These are phyloP conservation scores for Chamaecrista fasciculata DNA, from an alignment of 306 rosid species.

Conservation along the genomic window DNA sequence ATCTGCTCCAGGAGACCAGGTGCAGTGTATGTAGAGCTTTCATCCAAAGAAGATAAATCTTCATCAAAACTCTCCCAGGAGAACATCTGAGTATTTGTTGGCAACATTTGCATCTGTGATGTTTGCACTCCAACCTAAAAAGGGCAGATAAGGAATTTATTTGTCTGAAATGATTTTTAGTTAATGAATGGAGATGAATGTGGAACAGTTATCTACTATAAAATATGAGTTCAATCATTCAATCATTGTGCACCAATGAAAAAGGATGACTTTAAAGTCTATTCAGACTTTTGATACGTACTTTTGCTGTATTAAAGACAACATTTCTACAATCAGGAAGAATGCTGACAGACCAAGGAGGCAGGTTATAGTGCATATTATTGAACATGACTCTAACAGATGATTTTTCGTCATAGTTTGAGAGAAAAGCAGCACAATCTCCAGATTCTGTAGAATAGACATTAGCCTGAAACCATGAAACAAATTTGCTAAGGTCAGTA, in stretches of 20 bases:
- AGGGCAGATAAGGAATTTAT: constrained; percentile 21
- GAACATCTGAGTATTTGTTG: constrained; percentile 59
- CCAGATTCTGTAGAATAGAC: constrained; percentile 83
- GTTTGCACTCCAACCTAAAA: constrained; percentile 97
- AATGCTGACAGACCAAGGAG: constrained; percentile 98
- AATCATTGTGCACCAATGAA: constrained; percentile 20
- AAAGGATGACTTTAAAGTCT: constrained; percentile 8
- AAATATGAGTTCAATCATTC: constrained; percentile 16
- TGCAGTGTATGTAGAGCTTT: constrained; percentile 60
- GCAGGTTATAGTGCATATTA: constrained; percentile 92
- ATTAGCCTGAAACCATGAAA: constrained; percentile 58
- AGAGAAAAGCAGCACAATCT: constrained; percentile 86
- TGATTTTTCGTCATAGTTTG: constrained; percentile 72
- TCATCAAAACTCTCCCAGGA: constrained; percentile 93
- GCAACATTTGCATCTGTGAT: constrained; percentile 90
- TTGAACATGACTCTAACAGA: constrained; percentile 89
- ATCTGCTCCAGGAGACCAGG: constrained; percentile 95
- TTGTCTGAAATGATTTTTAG: constrained; percentile 16
- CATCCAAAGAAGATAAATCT: constrained; percentile 71
- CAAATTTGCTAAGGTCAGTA: constrained; percentile 29
- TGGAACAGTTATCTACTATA: constrained; percentile 16
- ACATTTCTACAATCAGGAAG: constrained; percentile 95
- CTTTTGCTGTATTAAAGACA: constrained; percentile 94
- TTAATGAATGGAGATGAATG: constrained; percentile 14
- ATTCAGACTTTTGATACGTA: constrained; percentile 24